A percentile compares a stretch with the other conserved stretches of the same genome.
phyloP scores from a whole-genome alignment of 164 flowering plant genomes.

The Cinnamomum chago region DNA sequence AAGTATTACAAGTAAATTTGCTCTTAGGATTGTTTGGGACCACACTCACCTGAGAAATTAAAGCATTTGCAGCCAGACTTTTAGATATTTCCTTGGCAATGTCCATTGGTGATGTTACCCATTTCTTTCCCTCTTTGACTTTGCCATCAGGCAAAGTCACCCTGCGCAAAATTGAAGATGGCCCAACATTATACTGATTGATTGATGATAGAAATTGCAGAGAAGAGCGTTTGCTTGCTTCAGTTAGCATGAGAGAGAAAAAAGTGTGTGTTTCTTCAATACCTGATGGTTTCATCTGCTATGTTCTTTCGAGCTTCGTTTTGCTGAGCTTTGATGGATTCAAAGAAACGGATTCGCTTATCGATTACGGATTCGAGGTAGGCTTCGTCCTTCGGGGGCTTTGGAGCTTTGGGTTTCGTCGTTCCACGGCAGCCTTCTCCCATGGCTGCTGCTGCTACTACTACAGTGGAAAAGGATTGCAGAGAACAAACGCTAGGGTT shows the following conservation, averaged over 20 bases:
- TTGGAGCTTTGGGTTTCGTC: no score
- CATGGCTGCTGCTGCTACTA: no score
- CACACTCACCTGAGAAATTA: constrained; percentile 46
- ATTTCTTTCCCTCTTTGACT: constrained; percentile 88
- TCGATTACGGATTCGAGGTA: constrained; percentile 55
- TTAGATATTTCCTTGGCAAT: constrained; percentile 67
- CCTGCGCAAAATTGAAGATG: constrained; percentile 25
- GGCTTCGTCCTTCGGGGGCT: constrained; percentile 11
- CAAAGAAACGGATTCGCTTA: constrained; percentile 62
- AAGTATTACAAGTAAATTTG: no score
- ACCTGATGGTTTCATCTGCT: constrained; percentile 60
- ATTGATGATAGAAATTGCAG: no score
- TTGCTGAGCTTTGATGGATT: constrained; percentile 50
- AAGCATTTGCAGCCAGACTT: constrained; percentile 58
- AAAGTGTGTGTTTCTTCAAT: no score
- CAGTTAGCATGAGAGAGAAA: no score
- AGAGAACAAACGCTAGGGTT: no score
- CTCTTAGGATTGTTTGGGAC: no score
- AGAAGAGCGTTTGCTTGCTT: no score
- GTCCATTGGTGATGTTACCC: constrained; percentile 67
- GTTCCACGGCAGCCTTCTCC: no score
- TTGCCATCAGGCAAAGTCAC: constrained; percentile 74
- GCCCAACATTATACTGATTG: no score
- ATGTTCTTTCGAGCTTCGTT: constrained; percentile 34
- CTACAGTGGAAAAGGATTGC: no score